A percentile compares a stretch with the other conserved stretches of the same genome.
phyloP scores from a whole-genome alignment of 73 alveolate genomes.

The Paramecium bursaria region DNA sequence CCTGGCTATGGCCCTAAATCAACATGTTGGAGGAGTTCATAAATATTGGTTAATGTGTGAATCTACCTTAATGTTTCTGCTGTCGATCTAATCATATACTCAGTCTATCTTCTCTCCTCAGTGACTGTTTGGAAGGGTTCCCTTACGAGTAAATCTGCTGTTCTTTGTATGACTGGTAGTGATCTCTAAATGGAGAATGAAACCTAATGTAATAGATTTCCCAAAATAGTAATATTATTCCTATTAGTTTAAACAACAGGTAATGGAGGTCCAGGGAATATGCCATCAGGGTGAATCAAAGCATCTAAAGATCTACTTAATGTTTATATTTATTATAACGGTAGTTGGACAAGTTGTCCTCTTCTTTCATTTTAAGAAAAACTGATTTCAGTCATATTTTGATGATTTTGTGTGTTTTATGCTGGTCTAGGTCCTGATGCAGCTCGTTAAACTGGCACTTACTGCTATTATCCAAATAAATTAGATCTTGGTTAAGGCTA shows the following conservation, averaged over 20 bases:
- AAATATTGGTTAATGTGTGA: background rate
- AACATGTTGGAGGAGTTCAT: background rate
- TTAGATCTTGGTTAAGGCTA: too few species aligned
- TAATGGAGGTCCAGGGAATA: conserved; percentile 15
- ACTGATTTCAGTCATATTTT: background rate
- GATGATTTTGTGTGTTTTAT: background rate
- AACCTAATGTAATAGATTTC: conserved; percentile 12
- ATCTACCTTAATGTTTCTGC: conserved; percentile 1
- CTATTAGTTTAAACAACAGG: conserved; percentile 4
- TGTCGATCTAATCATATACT: background rate
- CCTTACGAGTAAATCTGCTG: conserved; percentile 33
- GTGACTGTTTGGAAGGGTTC: conserved; percentile 20
- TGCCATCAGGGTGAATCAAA: background rate
- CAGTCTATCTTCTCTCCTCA: background rate
- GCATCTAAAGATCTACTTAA: conserved; percentile 14
- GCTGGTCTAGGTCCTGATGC: background rate
- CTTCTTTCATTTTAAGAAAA: background rate
- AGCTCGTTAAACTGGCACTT: too few species aligned
- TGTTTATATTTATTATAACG: background rate
- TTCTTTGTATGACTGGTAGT: conserved; percentile 45
- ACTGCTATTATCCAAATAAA: conserved; percentile 1
- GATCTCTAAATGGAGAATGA: conserved; percentile 21
- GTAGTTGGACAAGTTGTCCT: conserved; percentile 5
- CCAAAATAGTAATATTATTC: conserved; percentile 38
- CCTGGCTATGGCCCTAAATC: conserved; percentile 17